Evolutionary conservation across 345 rosid genomes (phyloP).

Genomic region (Streptanthus diversifolius): DNA sequence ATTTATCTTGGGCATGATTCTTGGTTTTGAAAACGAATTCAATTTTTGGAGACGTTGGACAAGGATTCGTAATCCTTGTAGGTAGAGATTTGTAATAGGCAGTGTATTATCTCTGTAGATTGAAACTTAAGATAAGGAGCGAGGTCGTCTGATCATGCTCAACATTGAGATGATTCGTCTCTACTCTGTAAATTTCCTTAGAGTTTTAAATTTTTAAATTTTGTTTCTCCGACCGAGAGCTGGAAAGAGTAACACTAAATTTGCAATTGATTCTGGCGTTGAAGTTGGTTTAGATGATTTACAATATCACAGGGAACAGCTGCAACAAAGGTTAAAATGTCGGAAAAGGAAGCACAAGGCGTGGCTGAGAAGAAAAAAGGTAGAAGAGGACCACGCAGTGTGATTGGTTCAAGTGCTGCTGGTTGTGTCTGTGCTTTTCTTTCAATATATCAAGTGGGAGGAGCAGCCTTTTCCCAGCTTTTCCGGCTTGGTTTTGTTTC

Average conservation of each 20-base stretch:
- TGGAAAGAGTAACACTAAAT: not conserved
- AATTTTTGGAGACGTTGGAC: not conserved
- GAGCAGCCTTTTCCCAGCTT: constrained; percentile 46
- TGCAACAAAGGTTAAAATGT: constrained; percentile 90
- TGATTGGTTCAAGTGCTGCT: constrained; percentile 97
- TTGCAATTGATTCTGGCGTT: constrained; percentile 3
- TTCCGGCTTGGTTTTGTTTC: constrained; percentile 82
- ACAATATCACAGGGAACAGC: constrained; percentile 69
- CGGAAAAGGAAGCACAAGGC: constrained; percentile 93
- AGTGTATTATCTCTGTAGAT: not conserved
- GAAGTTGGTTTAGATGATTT: constrained; percentile 31
- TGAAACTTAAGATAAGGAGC: not conserved
- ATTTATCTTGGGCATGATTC: not conserved
- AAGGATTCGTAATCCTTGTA: not conserved
- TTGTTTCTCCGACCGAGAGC: not conserved
- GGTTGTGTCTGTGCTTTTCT: constrained; percentile 87
- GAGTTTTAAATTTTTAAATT: not conserved
- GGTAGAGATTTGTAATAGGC: not conserved
- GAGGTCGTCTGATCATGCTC: not conserved
- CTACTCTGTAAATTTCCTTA: not conserved
- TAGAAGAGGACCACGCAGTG: constrained; percentile 94
- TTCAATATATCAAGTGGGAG: constrained; percentile 64
- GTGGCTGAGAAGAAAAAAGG: constrained; percentile 96
- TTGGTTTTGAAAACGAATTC: not conserved
- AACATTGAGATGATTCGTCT: not conserved